Evolutionary conservation across 208 protist genomes (phyloP).

Genomic region (Balamuthia mandrillaris): DNA sequence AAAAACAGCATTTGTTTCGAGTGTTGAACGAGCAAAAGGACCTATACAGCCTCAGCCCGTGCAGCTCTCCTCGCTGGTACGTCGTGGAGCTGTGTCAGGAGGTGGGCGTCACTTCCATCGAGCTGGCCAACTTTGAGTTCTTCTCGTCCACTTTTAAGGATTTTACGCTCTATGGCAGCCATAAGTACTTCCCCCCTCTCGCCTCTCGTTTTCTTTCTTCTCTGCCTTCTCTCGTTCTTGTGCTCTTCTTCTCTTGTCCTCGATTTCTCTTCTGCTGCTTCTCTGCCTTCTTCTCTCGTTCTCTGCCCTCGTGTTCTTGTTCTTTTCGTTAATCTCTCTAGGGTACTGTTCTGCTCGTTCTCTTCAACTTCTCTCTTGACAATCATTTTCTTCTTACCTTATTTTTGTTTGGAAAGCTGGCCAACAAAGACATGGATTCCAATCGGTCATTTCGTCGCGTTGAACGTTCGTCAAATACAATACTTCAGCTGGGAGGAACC

Average conservation of each 20-base stretch:
- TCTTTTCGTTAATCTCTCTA: too few relatives aligned
- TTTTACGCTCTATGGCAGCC: not conserved
- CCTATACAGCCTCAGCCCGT: slow-evolving; percentile 47
- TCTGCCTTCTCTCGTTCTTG: too few relatives aligned
- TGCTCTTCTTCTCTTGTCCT: too few relatives aligned
- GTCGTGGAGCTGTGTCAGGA: slow-evolving; percentile 58
- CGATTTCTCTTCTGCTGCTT: too few relatives aligned
- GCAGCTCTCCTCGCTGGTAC: slow-evolving; percentile 34
- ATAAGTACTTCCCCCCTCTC: slow-evolving; percentile 37
- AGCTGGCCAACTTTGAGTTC: slow-evolving; percentile 55
- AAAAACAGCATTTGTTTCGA: too few relatives aligned
- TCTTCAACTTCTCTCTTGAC: slow-evolving; percentile 17
- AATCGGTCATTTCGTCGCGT: slow-evolving; percentile 48
- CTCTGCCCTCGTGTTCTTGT: too few relatives aligned
- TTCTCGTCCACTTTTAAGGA: slow-evolving; percentile 57
- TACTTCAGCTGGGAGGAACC: slow-evolving; percentile 43
- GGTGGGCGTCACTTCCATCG: slow-evolving; percentile 38
- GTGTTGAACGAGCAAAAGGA: slow-evolving; percentile 41
- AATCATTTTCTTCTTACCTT: too few relatives aligned
- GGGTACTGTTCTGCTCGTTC: too few relatives aligned
- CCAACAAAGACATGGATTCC: slow-evolving; percentile 38
- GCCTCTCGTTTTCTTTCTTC: too few relatives aligned
- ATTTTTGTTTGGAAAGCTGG: too few relatives aligned
- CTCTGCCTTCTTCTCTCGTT: too few relatives aligned
- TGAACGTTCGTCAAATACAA: slow-evolving; percentile 44